Conservation (phyloP, 1,284 basidiomycete species). For the Schizophyllum amplum region DNA sequence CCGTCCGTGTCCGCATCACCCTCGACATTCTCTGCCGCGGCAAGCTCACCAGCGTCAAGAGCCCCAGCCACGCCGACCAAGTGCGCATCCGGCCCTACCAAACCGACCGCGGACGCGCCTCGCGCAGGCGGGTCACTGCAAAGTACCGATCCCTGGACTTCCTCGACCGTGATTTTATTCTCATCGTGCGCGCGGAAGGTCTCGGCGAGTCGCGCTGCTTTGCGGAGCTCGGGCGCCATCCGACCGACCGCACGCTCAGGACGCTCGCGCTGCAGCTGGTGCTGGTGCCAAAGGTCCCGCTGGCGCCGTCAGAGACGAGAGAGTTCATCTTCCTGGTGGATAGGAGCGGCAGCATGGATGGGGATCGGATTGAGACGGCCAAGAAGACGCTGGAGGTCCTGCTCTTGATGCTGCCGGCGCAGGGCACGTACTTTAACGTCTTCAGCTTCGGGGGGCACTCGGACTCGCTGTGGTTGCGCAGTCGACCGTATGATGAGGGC, state of each 20-base stretch:
- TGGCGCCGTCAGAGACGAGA: too few relatives aligned
- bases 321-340: conserved; percentile 42
- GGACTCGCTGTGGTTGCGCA: conserved; percentile 27
- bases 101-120: conserved; percentile 24
- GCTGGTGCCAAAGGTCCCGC: conserved; percentile 34
- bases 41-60: conserved; percentile 26
- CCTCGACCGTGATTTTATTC: conserved; percentile 36
- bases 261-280: conserved; percentile 44
- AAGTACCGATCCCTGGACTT: conserved; percentile 30
- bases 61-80: conserved; percentile 33
- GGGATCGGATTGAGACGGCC: conserved; percentile 29
- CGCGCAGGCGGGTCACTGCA: conserved; percentile 32
- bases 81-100: conserved; percentile 24
- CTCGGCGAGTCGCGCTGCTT: conserved; percentile 48
- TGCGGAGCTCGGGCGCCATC: conserved; percentile 38
- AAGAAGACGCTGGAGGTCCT: conserved; percentile 30
- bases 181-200: conserved; percentile 34
- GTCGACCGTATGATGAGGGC: conserved; percentile 24
- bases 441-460: conserved; percentile 35
- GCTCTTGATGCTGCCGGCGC: conserved; percentile 31
- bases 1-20: conserved; percentile 30
- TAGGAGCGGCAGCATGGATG: conserved; percentile 36
- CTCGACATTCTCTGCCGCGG: conserved; percentile 40
- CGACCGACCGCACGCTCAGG: too few relatives aligned
- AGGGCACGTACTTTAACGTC: conserved; percentile 37